Base-by-base conservation (phyloP, 2,329 filamentous ascomycete species). In the Fusarium sp. region DNA sequence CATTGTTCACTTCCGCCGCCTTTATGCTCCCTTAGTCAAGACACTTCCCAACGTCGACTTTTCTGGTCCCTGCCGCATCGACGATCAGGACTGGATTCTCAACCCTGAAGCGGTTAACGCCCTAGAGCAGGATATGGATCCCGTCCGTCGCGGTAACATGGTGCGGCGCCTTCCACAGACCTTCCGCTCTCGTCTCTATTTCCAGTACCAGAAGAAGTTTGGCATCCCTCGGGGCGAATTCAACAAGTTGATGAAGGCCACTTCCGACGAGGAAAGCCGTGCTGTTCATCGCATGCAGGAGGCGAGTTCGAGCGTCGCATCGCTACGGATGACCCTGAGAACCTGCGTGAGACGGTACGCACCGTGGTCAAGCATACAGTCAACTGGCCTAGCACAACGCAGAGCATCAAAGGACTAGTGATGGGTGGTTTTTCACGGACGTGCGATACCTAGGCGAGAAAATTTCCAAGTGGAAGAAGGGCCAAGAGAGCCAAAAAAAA, bases 121-220 rank as follows among this genome's bases (percentile, higher is more conserved):
- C 18, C 86, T 99, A 23, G 87, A 89, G 48, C 97, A 99, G 83
- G 95, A 98, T 79, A 97, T 98, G 95, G 94, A 98, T 78, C 94
- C 95, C 0, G 85, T 94, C 67, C 95, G 94, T 79, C 92, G 97
- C 67, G 95, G 94, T 20, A 99, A 99, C 83, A 99, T 99, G 94
- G 96, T 99, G 11, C 92, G 97, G 6, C 92, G 97, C 14, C 87
- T 99, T 13, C 97, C 97, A 5, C 93, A 93, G 78, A 88, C 92
- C 7, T 98, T 99, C 88, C 91, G 97, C 41, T 91, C 93, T 64
- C 95, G 95, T 68, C 87, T 99, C 0, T 99, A 99, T 85, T 98
- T 98, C 83, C 92, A 95, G 79, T 99, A 98, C 82, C 95, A 98
- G 82, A 92, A 93, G 81, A 96, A 97, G 79, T 97, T 95, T 79